Evolutionary conservation across 805 yeast species (phyloP), one percentile per base, ranked within the genome.

Genomic region (Ogataea polymorpha): DNA sequence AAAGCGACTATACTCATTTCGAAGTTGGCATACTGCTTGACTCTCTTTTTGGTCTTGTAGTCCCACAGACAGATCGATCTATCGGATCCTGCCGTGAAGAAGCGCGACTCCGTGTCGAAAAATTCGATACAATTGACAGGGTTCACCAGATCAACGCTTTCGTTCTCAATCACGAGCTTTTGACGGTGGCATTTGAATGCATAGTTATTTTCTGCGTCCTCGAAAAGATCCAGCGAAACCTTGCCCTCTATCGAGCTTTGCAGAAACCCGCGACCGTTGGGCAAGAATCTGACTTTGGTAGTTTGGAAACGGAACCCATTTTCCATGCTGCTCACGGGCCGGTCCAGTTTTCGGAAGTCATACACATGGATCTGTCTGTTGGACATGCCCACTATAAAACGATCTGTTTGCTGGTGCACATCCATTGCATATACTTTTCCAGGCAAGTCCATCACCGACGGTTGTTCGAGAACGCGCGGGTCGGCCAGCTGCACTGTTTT

Each of bases 121-220:
- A 53, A 48, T 20, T 46, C 39, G 6, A 56, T 15, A 20, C 50
- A 50, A 32, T 55, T 50, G 35, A 59, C 46, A 3, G 65, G 58
- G 11, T 56, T 52, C 14, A 55, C 53, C 15, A 58, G 40, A 12
- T 52, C 55, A 12, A 51, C 42, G 16, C 37, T 35, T 25, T 47
- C 49, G 17, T 39, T 23, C 21, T 47, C 45, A 27, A 54, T 58
- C 10, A 41, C 39, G 5, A 51, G 35, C n/a, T 45, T 42, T 18
- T 48, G 59, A 23, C 95, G 63, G 59, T 88, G 96, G 46, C 95
- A 82, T 54, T 87, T 79, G 68, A 88, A 88, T 0, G 96, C 91
- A 59, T 81, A 89, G 41, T 78, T 74, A 15, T 42, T 36, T 26
- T 46, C 46, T n/a, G 44, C 20, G 21, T 41, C 35, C 13, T 42